Base-by-base conservation (phyloP, 495 filamentous ascomycete genomes). In the Lentithecium fluviatile region DNA sequence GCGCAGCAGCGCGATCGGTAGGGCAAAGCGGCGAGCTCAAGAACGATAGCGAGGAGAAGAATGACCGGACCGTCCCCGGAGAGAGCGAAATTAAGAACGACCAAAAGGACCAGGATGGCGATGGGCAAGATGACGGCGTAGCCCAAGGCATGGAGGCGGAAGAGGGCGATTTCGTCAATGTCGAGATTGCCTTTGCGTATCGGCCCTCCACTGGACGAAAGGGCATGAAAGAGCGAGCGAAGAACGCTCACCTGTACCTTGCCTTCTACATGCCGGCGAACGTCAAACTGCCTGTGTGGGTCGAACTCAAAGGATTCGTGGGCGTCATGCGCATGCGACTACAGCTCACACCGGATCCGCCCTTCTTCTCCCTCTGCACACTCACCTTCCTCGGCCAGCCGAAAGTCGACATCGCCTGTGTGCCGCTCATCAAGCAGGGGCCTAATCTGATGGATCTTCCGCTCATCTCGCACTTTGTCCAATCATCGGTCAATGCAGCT, bases 321-420 rank as follows among this genome's bases (percentile, higher is more conserved):
- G 83, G 87, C 11, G 84, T 80, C 19, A 76, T 87, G 69, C 80
- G 86, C 12, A 58, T 88, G 6, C 80, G 85, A 25, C 77, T 89
- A 17, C 86, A 89, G 60, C 76, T 89, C 2, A 83, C 80, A 13
- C 86, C 87, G 3, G 86, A 89, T 65, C 87, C 86, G 2, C 86
- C 86, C 0, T 89, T 89, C 72, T 80, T 89, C 69, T 77, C 82
- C 38, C 76, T 89, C 7, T 85, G 81, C 64, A 89, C 86, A 0
- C 66, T 89, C 49, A 88, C 85, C 0, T 83, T 89, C 62, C 80
- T 89, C n/a, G 86, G 86, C n/a, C 87, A 89, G 69, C 87, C 87
- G 0, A 81, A 82, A 64, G 86, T 84, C n/a, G 81, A 85, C 53
- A 69, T 90, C 2, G 82, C 83, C 0, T 89, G 87, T 61, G 77